Conservation (phyloP, 495 filamentous ascomycete species). For the Platismatia glauca region DNA sequence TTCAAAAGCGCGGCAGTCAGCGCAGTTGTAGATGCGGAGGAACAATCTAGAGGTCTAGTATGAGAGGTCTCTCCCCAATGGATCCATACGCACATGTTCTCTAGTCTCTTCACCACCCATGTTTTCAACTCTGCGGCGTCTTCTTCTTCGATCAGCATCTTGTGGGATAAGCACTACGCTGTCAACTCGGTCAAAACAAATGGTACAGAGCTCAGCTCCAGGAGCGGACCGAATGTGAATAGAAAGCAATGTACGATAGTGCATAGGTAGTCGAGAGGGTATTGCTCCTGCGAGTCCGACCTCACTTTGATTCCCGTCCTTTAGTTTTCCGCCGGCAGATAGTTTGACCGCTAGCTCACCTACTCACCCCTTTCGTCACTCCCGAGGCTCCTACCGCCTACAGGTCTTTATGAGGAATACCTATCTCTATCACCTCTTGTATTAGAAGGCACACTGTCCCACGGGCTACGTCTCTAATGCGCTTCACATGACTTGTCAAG, state of each 20-base stretch:
- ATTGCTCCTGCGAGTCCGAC: not conserved
- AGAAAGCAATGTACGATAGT: not conserved
- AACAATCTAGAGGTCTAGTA: not conserved
- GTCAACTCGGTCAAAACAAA: not conserved
- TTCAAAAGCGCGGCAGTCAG: conserved; percentile 27
- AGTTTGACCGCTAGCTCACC: conserved; percentile 2
- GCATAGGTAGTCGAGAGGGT: not conserved
- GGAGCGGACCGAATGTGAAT: not conserved
- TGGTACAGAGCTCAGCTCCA: not conserved
- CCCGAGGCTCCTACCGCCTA: no score
- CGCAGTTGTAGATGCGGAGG: not conserved
- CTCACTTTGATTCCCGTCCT: not conserved
- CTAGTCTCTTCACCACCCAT: conserved; percentile 85
- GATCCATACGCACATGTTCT: conserved; percentile 71
- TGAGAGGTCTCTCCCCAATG: not conserved
- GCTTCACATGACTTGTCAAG: not conserved
- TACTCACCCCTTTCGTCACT: not conserved
- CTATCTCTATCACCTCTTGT: no score
- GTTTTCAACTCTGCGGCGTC: conserved; percentile 66
- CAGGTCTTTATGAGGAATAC: no score
- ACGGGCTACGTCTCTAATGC: not conserved
- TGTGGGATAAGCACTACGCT: not conserved
- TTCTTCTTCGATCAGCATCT: conserved; percentile 72
- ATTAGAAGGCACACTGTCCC: not conserved
- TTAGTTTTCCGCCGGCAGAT: not conserved